Base-by-base conservation (phyloP, 495 filamentous ascomycete species). In the Hypoxylon fuscum region DNA sequence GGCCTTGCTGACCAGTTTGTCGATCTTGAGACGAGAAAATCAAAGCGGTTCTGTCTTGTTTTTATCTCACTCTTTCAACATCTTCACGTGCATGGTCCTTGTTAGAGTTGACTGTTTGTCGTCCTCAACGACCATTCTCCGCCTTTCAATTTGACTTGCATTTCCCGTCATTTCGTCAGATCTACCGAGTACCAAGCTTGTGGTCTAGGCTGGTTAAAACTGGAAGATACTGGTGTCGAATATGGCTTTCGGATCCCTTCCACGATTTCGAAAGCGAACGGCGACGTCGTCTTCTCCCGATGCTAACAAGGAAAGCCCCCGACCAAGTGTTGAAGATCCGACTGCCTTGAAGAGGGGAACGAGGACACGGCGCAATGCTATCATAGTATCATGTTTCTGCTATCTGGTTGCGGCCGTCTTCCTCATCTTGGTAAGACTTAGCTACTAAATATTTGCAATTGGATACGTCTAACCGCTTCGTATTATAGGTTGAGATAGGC, bases 401-500 rank as follows among this genome's bases (percentile, higher is more conserved):
- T 92, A 93, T 70, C 75, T 93, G 44, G 70, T 93, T 32, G 82
- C 90, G 9, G 82, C 87, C 65, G 79, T 92, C 58, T 96, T 97
- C 68, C 74, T 93, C 1, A 78, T 96, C 42, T 78, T 96, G 43
- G 90, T 83, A 72, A 37, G 78, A 20, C 3, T n/a, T 57, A 2
- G 6, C 14, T 31, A 10, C 10, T 38, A 10, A 32, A 0, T 2
- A 18, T 20, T 37, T 35, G 12, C n/a, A 37, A 15, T 27, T 21
- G 8, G 0, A 25, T 10, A 34, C 14, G 20, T 22, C 59, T 68
- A 58, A 69, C 35, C 23, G 32, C 45, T 56, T 29, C 18, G 40
- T 48, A 22, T 35, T 66, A 15, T 60, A 79, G 80, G 73, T 93
- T 59, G 76, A 89, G 52, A 84, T 96, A 62, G 93, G 89, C 66